Base-by-base conservation (phyloP, 1,284 basidiomycete genomes). In the Rhodofomes roseus region DNA sequence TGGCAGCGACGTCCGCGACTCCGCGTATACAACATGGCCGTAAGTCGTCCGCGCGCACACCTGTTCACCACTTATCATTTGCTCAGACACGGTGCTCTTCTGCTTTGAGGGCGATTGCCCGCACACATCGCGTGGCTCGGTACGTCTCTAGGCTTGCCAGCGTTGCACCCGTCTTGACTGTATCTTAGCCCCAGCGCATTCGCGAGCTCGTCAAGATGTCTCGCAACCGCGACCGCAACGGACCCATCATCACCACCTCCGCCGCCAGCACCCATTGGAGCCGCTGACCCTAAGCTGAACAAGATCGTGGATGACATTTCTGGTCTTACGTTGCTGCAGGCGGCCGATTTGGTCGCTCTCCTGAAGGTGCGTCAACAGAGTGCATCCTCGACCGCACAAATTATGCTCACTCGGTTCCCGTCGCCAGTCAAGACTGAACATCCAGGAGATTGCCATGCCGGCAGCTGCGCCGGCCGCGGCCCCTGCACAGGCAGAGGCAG, bases 401-500 rank as follows among this genome's bases (percentile, higher is more conserved):
- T n/a, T 22, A 25, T 34, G 31, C 31, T 34, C 31, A 34, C 31
- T 34, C 31, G 11, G 5, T 9, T 34, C 16, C 25, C n/a, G 5
- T 23, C 16, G 44, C 34, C 62, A 97, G 95, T 84, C 92, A 59
- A 89, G 93, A 63, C 77, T 99, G 62, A 99, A 99, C 76, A 99
- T 99, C 67, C 93, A 96, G 75, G 97, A 99, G 78, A 93, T 99
- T 71, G 95, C 95, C 31, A 89, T 98, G 85, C 95, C 96, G 40
- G 79, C 91, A 41, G 87, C 93, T 1, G 79, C 90, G 8, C 83
- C 89, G 4, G 80, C 86, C 1, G 78, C 86, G 4, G 82, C 83
- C 1, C 77, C 82, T 2, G 81, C 85, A 20, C 79, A 82, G 22
- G 79, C 79, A 12, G 79, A 83, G 25, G 90, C 90, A 50, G 86